These are phyloP conservation scores for Suhomyces yuchorum DNA, from an alignment of 1,139 yeast genomes.

Conservation along the genomic window DNA sequence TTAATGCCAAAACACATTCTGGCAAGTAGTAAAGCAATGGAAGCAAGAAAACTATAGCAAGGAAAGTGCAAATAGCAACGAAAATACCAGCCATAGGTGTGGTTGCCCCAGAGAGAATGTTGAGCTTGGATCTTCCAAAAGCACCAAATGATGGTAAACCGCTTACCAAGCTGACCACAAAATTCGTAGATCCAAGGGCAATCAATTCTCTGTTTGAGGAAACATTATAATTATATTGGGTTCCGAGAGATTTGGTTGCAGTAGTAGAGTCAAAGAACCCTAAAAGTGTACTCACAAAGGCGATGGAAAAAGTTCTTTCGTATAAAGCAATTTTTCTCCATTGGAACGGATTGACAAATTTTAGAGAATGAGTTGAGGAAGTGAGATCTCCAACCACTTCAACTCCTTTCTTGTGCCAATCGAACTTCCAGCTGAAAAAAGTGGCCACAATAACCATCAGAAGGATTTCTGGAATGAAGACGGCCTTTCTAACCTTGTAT, in stretches of 20 bases:
- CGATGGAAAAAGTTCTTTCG: constrained; percentile 29
- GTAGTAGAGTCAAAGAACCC: constrained; percentile 40
- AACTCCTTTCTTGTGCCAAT: constrained; percentile 33
- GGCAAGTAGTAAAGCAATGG: constrained; percentile 33
- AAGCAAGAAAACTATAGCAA: constrained; percentile 28
- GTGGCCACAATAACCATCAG: constrained; percentile 37
- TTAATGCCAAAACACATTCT: constrained; percentile 36
- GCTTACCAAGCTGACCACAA: constrained; percentile 31
- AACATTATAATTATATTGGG: constrained; percentile 34
- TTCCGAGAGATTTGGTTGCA: constrained; percentile 36
- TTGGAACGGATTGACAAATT: constrained; percentile 29
- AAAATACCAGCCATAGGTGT: constrained; percentile 36
- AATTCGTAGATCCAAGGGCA: constrained; percentile 35
- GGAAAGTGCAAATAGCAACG: constrained; percentile 28
- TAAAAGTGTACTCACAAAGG: constrained; percentile 34
- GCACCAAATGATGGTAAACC: constrained; percentile 42
- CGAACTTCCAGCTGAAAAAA: constrained; percentile 23
- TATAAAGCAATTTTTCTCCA: constrained; percentile 22
- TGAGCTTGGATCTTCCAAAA: constrained; percentile 39
- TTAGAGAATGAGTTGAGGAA: constrained; percentile 10
- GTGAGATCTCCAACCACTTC: constrained; percentile 32
- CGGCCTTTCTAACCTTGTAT: constrained; percentile 21
- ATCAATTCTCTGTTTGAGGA: constrained; percentile 37
- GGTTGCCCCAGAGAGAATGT: constrained; percentile 36
- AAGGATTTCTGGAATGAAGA: constrained; percentile 36